phyloP scores from a whole-genome alignment of 768 basidiomycete species.

The Suillus lakei region DNA sequence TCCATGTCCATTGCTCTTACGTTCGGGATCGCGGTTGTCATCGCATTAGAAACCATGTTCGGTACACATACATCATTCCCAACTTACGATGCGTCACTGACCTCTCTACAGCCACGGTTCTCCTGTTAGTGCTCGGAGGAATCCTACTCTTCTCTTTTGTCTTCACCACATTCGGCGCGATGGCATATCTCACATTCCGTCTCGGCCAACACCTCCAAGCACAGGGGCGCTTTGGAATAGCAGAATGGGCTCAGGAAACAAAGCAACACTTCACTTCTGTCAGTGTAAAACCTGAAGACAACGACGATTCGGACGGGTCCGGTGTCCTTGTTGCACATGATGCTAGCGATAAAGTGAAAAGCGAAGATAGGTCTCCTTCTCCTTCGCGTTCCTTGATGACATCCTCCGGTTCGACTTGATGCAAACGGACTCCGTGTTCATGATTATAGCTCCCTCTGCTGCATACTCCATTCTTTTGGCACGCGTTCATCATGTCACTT shows the following conservation, averaged over 20 bases:
- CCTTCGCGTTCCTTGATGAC: neutral
- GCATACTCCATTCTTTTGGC: neutral
- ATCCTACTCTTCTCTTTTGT: constrained; percentile 39
- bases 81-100: constrained; percentile 5
- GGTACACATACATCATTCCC: constrained; percentile 22
- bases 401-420: neutral
- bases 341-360: constrained; percentile 23
- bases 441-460: neutral
- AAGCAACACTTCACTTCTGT: constrained; percentile 23
- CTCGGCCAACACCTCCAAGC: constrained; percentile 40
- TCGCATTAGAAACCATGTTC: constrained; percentile 33
- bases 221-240: constrained; percentile 35
- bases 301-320: constrained; percentile 31
- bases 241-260: constrained; percentile 36
- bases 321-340: constrained; percentile 27
- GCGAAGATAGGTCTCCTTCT: constrained; percentile 18
- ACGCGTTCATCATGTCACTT: neutral
- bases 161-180: constrained; percentile 35
- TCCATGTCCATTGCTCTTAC: constrained; percentile 43
- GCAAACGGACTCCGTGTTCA: neutral
- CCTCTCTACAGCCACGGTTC: constrained; percentile 34
- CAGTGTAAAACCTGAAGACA: constrained; percentile 19
- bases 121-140: constrained; percentile 37
- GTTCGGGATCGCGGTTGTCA: constrained; percentile 35
- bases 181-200: constrained; percentile 38